Evolutionary conservation across 257 asterid genomes (phyloP).

Genomic region (Rhazya stricta): DNA sequence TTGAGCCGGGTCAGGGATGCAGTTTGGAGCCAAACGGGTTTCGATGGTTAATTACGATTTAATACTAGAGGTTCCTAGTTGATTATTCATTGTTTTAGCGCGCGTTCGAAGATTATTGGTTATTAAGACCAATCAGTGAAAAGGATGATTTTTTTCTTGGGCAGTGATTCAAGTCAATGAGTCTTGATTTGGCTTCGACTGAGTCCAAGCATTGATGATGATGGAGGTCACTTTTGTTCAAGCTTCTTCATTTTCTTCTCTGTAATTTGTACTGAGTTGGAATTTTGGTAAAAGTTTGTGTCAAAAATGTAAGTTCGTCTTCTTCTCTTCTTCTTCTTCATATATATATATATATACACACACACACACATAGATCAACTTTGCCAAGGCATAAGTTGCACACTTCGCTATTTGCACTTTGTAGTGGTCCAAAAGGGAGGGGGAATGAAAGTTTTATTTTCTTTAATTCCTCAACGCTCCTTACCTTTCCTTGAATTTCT

Average conservation of each 20-base stretch:
- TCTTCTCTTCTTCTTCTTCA: too few relatives aligned
- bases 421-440: too few relatives aligned
- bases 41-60: slow-evolving; percentile 43
- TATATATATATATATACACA: neutral
- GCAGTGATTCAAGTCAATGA: slow-evolving; percentile 15
- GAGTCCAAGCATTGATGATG: slow-evolving; percentile 11
- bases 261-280: slow-evolving; percentile 2
- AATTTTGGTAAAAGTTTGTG: slow-evolving; percentile 5
- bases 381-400: slow-evolving; percentile 1
- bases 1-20: slow-evolving; percentile 89
- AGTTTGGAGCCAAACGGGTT: slow-evolving; percentile 93
- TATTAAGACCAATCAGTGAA: neutral
- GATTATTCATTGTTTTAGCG: slow-evolving; percentile 8
- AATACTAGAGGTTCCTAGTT: neutral
- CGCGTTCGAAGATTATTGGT: neutral
- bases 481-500: too few relatives aligned
- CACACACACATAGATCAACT: too few relatives aligned
- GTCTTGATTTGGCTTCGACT: slow-evolving; percentile 12
- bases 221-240: neutral
- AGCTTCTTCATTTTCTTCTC: neutral
- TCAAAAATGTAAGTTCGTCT: too few relatives aligned
- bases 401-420: neutral
- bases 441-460: too few relatives aligned
- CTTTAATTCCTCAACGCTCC: too few relatives aligned
- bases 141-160: slow-evolving; percentile 6